A percentile compares a stretch with the other conserved stretches of the same genome.
Conservation (phyloP, 495 filamentous ascomycete genomes). For the Aeminium ludgeri region DNA sequence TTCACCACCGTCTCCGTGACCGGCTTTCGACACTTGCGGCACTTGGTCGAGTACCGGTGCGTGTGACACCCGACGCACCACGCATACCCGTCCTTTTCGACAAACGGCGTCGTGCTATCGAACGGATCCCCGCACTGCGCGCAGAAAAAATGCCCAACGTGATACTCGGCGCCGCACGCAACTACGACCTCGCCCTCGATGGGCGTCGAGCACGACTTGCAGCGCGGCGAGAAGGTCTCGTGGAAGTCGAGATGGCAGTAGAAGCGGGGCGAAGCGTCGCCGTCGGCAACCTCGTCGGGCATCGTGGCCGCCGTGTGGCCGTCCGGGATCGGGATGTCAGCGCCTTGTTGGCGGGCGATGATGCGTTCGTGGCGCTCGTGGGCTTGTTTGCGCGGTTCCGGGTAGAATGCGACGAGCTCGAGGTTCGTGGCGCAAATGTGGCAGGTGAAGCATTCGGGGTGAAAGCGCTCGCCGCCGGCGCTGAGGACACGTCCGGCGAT, state of each 20-base stretch:
- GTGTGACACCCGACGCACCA: conserved; percentile 94
- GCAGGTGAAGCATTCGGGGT: conserved; percentile 85
- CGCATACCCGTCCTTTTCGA: conserved; percentile 97
- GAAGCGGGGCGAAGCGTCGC: conserved; percentile 56
- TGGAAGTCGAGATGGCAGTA: conserved; percentile 98
- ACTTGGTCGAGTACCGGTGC: conserved; percentile 75
- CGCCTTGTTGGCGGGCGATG: conserved; percentile 35
- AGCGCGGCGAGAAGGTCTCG: conserved; percentile 79
- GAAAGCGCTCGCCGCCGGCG: conserved; percentile 63
- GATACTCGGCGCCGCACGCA: conserved; percentile 86
- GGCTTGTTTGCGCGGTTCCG: conserved; percentile 61
- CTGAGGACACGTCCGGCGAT: conserved; percentile 86
- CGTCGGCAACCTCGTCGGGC: conserved; percentile 43
- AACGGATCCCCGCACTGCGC: conserved; percentile 98
- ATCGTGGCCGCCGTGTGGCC: conserved; percentile 15
- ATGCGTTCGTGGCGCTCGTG: conserved; percentile 54
- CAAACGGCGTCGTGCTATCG: conserved; percentile 62
- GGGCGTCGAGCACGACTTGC: conserved; percentile 94
- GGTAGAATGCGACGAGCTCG: conserved; percentile 90
- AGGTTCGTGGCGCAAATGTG: conserved; percentile 73
- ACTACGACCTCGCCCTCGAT: conserved; percentile 92
- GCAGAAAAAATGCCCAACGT: conserved; percentile 98
- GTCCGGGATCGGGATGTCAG: conserved; percentile 40
- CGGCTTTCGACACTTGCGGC: conserved; percentile 64
- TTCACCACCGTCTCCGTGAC: conserved; percentile 74